phyloP scores from a whole-genome alignment of 305 asterid species.

The Solanum chacoense region DNA sequence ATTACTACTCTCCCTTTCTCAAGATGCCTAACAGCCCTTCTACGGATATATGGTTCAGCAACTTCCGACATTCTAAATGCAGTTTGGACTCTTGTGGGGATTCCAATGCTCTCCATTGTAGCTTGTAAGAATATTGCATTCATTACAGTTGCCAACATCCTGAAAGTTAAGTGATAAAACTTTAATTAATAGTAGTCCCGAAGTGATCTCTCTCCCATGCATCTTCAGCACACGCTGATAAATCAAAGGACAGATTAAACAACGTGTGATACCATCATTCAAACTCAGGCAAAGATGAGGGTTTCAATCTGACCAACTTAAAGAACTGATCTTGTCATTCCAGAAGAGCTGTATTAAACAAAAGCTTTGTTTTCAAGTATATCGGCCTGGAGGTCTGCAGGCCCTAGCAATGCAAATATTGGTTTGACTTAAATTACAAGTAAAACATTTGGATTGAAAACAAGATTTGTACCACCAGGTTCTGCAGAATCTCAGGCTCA shows the following conservation, averaged over 20 bases:
- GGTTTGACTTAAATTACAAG: not conserved
- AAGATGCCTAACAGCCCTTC: constrained; percentile 90
- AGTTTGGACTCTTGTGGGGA: constrained; percentile 97
- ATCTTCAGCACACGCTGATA: not conserved
- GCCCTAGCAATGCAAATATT: not conserved
- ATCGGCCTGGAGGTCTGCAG: not conserved
- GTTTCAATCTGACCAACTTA: not conserved
- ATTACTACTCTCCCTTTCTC: constrained; percentile 98
- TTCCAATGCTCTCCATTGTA: constrained; percentile 93
- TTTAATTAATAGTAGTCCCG: not conserved
- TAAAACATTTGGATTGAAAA: not conserved
- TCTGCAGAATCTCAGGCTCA: not conserved
- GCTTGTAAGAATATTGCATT: constrained; percentile 96
- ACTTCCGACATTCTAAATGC: constrained; percentile 99
- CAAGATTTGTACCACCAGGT: not conserved
- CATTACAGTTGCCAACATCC: constrained; percentile 99
- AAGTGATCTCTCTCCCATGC: not conserved
- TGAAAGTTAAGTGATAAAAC: constrained; percentile 18
- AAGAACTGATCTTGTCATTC: not conserved
- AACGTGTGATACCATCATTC: not conserved
- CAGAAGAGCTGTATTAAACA: not conserved
- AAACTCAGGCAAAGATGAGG: not conserved
- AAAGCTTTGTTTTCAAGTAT: not conserved
- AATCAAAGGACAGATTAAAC: not conserved
- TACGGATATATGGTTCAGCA: constrained; percentile 90